phyloP scores from a whole-genome alignment of 768 basidiomycete genomes.

The Boletus coccyginus region DNA sequence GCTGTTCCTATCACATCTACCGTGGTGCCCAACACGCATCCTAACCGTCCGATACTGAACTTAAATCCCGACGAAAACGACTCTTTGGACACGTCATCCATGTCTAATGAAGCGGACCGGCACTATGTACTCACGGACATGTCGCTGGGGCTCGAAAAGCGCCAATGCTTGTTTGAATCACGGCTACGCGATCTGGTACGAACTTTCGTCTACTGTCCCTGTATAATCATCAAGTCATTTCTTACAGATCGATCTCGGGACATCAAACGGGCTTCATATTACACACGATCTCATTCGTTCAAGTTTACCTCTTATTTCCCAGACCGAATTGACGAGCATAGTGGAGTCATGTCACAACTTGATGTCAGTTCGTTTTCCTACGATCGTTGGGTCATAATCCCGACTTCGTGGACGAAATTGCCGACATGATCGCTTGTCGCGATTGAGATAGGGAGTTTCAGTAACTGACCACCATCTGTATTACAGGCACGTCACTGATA shows the following conservation, averaged over 20 bases:
- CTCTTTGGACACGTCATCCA: too few species aligned
- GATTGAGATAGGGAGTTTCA: too few species aligned
- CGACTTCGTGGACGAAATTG: neutral
- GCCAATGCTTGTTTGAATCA: too few species aligned
- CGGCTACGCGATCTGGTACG: slow-evolving; percentile 1
- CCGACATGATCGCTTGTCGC: too few species aligned
- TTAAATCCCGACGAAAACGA: too few species aligned
- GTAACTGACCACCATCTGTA: too few species aligned
- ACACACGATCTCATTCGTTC: neutral
- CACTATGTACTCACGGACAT: too few species aligned
- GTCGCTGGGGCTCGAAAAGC: too few species aligned
- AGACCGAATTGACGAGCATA: neutral
- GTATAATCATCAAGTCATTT: neutral
- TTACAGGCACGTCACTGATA: neutral
- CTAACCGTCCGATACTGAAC: too few species aligned
- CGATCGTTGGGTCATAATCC: too few species aligned
- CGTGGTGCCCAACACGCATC: too few species aligned
- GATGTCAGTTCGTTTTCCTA: neutral
- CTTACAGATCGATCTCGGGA: neutral
- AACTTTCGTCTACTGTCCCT: neutral
- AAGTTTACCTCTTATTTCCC: neutral
- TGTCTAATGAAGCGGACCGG: too few species aligned
- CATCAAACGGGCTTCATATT: neutral
- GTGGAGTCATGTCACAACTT: neutral
- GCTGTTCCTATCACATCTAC: neutral